Evolutionary conservation across 129 eudicot species (phyloP).

Genomic region (Helianthus annuus): HanXRQr2.0-SUNRISE NC_035443.2:52917913-52918412

Average conservation of each 20-base stretch:
- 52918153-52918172: not conserved
- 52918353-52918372: slow-evolving; percentile 79
- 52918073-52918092: slow-evolving; percentile 64
- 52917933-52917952: slow-evolving; percentile 82
- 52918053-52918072: slow-evolving; percentile 40
- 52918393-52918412: slow-evolving; percentile 52
- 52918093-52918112: slow-evolving; percentile 81
- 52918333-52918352: slow-evolving; percentile 76
- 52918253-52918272: slow-evolving; percentile 80
- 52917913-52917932: slow-evolving; percentile 84
- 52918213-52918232: slow-evolving; percentile 50
- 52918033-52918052: slow-evolving; percentile 34
- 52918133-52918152: slow-evolving; percentile 64
- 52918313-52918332: slow-evolving; percentile 89
- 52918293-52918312: slow-evolving; percentile 90
- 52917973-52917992: slow-evolving; percentile 73
- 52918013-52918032: slow-evolving; percentile 58
- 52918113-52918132: slow-evolving; percentile 74
- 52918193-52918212: slow-evolving; percentile 86
- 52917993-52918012: slow-evolving; percentile 47
- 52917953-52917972: slow-evolving; percentile 89
- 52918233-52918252: slow-evolving; percentile 65
- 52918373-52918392: slow-evolving; percentile 55
- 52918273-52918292: slow-evolving; percentile 88
- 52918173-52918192: slow-evolving; percentile 36